phyloP scores from a whole-genome alignment of 2,329 filamentous ascomycete genomes.

The Scytalidium sp. region DNA sequence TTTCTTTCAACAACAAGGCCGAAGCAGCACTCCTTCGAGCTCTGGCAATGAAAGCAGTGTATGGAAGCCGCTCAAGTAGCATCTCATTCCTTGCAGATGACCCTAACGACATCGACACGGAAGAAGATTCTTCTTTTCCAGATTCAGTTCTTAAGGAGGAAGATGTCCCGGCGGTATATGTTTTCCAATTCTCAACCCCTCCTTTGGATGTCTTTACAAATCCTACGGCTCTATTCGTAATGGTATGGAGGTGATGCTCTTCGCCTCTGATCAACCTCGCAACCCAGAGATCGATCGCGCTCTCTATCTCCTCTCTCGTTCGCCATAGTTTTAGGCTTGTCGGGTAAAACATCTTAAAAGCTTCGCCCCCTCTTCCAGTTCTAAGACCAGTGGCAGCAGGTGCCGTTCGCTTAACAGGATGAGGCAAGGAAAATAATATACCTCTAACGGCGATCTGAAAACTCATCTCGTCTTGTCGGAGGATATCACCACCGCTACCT shows the following conservation, averaged over 20 bases:
- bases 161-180: slow-evolving; percentile 3
- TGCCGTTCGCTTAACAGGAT: slow-evolving; percentile 73
- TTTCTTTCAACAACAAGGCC: slow-evolving; percentile 32
- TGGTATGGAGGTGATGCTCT: slow-evolving; percentile 27
- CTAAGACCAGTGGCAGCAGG: slow-evolving; percentile 28
- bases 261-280: slow-evolving; percentile 57
- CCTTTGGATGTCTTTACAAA: neutral
- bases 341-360: slow-evolving; percentile 91
- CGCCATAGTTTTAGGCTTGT: slow-evolving; percentile 81
- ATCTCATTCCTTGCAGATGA: slow-evolving; percentile 66
- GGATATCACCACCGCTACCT: slow-evolving; percentile 64
- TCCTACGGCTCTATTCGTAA: slow-evolving; percentile 42
- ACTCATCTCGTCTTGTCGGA: slow-evolving; percentile 90
- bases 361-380: slow-evolving; percentile 48
- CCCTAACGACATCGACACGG: slow-evolving; percentile 55
- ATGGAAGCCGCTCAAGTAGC: slow-evolving; percentile 83
- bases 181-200: slow-evolving; percentile 7
- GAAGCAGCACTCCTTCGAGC: slow-evolving; percentile 22
- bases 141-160: slow-evolving; percentile 3
- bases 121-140: slow-evolving; percentile 22
- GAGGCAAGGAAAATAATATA: slow-evolving; percentile 78
- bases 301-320: slow-evolving; percentile 76
- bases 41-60: slow-evolving; percentile 65
- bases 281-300: slow-evolving; percentile 68
- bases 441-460: slow-evolving; percentile 90